Conservation (phyloP, 2,329 filamentous ascomycete species). For the Teratosphaeria zuluensis region DNA sequence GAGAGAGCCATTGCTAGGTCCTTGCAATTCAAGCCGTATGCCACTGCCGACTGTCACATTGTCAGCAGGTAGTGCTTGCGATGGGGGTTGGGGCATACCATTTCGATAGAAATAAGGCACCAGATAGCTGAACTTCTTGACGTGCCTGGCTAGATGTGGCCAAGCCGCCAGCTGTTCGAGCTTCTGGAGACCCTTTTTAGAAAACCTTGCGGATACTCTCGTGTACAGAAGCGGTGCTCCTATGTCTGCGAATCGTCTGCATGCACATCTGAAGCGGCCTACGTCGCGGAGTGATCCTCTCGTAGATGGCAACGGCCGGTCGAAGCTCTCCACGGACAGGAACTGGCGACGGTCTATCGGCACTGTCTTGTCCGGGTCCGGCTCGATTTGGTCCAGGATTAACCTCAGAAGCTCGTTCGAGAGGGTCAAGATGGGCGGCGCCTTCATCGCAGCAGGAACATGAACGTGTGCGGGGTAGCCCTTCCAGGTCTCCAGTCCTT, state of each 20-base stretch:
- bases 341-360: constrained; percentile 41
- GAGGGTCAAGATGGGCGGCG: constrained; percentile 26
- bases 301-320: constrained; percentile 32
- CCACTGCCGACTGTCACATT: constrained; percentile 1
- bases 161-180: constrained; percentile 41
- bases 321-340: constrained; percentile 44
- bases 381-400: constrained; percentile 43
- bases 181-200: constrained; percentile 38
- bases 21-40: constrained; percentile 1
- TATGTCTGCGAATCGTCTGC: constrained; percentile 41
- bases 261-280: constrained; percentile 39
- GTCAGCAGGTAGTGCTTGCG: constrained; percentile 6
- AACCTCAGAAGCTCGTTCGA: constrained; percentile 42
- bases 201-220: constrained; percentile 43
- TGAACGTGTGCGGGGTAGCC: neutral
- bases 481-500: neutral
- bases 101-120: constrained; percentile 49
- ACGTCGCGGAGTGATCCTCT: constrained; percentile 36
- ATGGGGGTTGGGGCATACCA: constrained; percentile 27
- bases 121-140: constrained; percentile 52
- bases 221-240: constrained; percentile 44
- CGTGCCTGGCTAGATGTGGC: constrained; percentile 42
- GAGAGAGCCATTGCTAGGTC: constrained; percentile 1
- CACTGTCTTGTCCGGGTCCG: constrained; percentile 42
- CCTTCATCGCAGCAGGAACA: neutral